phyloP scores from a whole-genome alignment of 768 basidiomycete species.

The Trametes villosa region DNA sequence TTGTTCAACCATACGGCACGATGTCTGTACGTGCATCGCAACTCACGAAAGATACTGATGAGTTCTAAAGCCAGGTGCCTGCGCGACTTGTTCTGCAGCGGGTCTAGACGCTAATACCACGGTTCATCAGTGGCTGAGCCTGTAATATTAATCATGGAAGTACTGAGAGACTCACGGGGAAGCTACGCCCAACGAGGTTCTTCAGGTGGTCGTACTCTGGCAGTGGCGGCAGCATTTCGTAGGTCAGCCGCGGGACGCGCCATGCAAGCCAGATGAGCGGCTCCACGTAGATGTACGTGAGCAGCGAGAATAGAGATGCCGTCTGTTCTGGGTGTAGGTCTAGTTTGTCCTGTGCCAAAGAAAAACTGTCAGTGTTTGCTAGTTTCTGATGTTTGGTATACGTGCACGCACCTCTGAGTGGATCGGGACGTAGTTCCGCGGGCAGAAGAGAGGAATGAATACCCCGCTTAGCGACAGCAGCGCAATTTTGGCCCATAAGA shows the following conservation, averaged over 20 bases:
- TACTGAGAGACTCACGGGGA: background rate
- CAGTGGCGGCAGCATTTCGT: slow-evolving; percentile 39
- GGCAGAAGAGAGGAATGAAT: slow-evolving; percentile 53
- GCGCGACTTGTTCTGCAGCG: slow-evolving; percentile 35
- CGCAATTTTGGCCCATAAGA: slow-evolving; percentile 58
- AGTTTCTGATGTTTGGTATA: background rate
- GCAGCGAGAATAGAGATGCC: slow-evolving; percentile 42
- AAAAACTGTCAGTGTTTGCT: background rate
- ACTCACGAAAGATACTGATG: slow-evolving; percentile 31
- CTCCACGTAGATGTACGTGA: slow-evolving; percentile 42
- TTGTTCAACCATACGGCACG: background rate
- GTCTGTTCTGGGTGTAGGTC: slow-evolving; percentile 48
- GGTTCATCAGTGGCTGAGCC: background rate
- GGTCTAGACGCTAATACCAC: slow-evolving; percentile 39
- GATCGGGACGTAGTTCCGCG: slow-evolving; percentile 44
- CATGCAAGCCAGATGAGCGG: slow-evolving; percentile 34
- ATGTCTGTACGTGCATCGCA: too few species aligned
- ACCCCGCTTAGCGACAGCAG: slow-evolving; percentile 48
- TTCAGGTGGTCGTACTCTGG: slow-evolving; percentile 32
- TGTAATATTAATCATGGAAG: background rate
- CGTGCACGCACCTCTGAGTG: slow-evolving; percentile 39
- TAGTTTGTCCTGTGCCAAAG: background rate
- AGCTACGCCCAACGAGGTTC: slow-evolving; percentile 24
- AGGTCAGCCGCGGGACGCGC: slow-evolving; percentile 32
- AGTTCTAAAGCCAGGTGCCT: slow-evolving; percentile 43